Conservation (phyloP, 2,329 filamentous ascomycete species). For the Albifimbria verrucaria region DNA sequence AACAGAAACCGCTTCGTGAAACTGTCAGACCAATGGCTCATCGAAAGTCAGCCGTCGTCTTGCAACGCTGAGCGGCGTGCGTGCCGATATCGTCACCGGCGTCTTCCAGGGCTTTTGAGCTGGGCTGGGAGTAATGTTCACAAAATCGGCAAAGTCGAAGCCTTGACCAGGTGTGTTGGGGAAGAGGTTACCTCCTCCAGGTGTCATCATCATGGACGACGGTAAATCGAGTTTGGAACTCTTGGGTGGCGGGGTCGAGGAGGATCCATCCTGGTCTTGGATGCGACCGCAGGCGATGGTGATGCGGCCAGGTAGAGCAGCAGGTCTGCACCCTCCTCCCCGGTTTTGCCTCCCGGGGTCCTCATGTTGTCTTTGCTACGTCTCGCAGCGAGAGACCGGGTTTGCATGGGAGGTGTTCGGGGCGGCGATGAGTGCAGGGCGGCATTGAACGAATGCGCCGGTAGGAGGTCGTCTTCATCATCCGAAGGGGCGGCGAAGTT, state of each 20-base stretch:
- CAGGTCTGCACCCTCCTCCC: constrained; percentile 78
- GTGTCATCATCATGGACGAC: constrained; percentile 87
- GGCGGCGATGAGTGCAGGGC: constrained; percentile 76
- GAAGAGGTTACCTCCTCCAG: constrained; percentile 65
- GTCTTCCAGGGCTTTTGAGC: constrained; percentile 89
- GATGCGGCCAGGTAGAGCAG: constrained; percentile 86
- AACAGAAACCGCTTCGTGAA: constrained; percentile 11
- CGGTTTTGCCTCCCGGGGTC: constrained; percentile 51
- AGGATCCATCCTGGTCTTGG: constrained; percentile 54
- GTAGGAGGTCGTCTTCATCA: constrained; percentile 80
- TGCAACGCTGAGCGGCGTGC: constrained; percentile 63
- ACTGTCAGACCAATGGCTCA: constrained; percentile 40
- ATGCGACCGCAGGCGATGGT: constrained; percentile 73
- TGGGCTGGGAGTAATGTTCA: constrained; percentile 95
- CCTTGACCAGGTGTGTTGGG: constrained; percentile 75
- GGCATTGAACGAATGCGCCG: constrained; percentile 68
- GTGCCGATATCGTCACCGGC: constrained; percentile 54
- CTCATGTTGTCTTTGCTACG: constrained; percentile 45
- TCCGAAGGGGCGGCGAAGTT: constrained; percentile 65
- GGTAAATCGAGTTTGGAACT: constrained; percentile 65
- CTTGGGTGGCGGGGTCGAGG: constrained; percentile 73
- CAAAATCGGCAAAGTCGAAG: constrained; percentile 95
- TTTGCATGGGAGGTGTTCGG: constrained; percentile 71
- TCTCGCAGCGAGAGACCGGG: constrained; percentile 42
- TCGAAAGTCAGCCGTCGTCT: constrained; percentile 81